A percentile compares a stretch with the other conserved stretches of the same genome.
phyloP scores from a whole-genome alignment of 164 flowering plant genomes.

The Nymphaea thermarum region DNA sequence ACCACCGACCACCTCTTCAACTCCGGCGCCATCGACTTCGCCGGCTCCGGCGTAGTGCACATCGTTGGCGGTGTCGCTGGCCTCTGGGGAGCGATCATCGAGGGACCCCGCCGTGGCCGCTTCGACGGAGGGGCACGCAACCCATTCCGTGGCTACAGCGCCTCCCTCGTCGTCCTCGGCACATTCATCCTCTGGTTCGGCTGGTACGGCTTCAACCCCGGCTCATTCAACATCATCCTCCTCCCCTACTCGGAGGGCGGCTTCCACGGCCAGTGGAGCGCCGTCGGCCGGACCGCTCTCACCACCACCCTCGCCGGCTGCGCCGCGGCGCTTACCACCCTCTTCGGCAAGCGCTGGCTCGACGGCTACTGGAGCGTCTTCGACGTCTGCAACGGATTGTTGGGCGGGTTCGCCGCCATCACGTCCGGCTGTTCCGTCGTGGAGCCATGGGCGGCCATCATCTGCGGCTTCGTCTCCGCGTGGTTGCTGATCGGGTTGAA shows the following conservation, averaged over 20 bases:
- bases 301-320: slow-evolving; percentile 70
- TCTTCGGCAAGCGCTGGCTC: slow-evolving; percentile 46
- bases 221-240: slow-evolving; percentile 44
- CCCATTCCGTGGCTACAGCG: slow-evolving; percentile 41
- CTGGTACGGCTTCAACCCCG: slow-evolving; percentile 83
- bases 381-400: slow-evolving; percentile 66
- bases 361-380: slow-evolving; percentile 67
- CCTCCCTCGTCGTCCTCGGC: slow-evolving; percentile 56
- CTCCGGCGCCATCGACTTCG: slow-evolving; percentile 65
- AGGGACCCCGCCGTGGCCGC: slow-evolving; percentile 17
- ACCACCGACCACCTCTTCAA: slow-evolving; percentile 27
- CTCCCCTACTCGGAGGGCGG: slow-evolving; percentile 19
- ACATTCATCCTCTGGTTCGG: slow-evolving; percentile 76
- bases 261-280: slow-evolving; percentile 58
- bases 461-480: slow-evolving; percentile 66
- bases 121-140: too few species aligned
- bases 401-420: slow-evolving; percentile 75
- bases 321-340: slow-evolving; percentile 54
- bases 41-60: slow-evolving; percentile 60
- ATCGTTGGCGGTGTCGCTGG: slow-evolving; percentile 70
- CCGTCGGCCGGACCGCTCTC: slow-evolving; percentile 59
- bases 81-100: slow-evolving; percentile 60
- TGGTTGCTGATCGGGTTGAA: slow-evolving; percentile 45
- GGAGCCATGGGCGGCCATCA: slow-evolving; percentile 74
- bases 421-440: slow-evolving; percentile 72